Base-by-base conservation (phyloP, 768 basidiomycete species). In the Suillus spraguei region DNA sequence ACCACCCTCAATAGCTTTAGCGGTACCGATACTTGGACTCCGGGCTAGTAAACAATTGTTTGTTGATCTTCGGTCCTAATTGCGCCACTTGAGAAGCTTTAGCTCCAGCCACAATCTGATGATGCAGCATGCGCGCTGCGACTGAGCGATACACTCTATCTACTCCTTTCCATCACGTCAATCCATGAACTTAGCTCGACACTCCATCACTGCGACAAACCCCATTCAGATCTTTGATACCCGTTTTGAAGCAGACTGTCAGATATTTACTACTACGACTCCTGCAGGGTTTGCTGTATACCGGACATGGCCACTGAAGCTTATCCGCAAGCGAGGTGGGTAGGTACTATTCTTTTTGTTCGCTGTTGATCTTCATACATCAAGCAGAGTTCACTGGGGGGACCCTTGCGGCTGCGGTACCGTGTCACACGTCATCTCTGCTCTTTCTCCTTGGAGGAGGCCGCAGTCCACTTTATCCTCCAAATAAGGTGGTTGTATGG, bases 401-500 rank as follows among this genome's bases (percentile, higher is more conserved):
- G 35, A 94, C 94, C 2, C 80, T 95, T 1, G 79, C 89, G n/a
- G 81, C 84, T 32, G 90, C 85, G 20, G 82, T 92, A 16, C 94
- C 94, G 3, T 78, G 93, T 61, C 92, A 95, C 71, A 83, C 87
- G 13, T 88, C 92, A 13, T 94, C 92, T 64, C 79, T 96, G 24
- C 80, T 95, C 56, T 94, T 95, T 75, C 86, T 96, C 54, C 81
- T 95, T 61, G 94, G 94, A 56, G 94, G 94, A 52, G 93, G 94
- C 44, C 84, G 88, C 61, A 94, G 91, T 73, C 94, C 94, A 36
- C 84, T 90, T 11, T 96, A 95, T 76, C 91, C 95, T 35, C 91
- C 90, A 35, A 96, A 96, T 78, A 96, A 97, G 79, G 91, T 95
- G 60, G 82, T 96, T 66, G 74, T 97, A 60, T 96, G 93, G 93